Evolutionary conservation across 306 rosid species (phyloP).

Genomic region (cucumber (Cucumis sativus)): DNA sequence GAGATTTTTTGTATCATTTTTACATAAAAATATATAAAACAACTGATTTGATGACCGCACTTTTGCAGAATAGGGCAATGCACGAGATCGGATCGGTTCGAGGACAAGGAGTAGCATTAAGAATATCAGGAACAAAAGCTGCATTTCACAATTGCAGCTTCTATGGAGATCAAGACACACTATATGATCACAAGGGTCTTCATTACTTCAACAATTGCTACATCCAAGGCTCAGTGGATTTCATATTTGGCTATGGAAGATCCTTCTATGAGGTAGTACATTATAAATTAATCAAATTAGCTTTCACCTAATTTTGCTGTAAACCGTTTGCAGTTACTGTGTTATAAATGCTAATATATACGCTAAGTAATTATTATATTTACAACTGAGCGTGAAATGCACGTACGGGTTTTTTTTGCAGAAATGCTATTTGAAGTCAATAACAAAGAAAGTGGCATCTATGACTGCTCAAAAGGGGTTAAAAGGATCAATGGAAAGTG

Average conservation of each 20-base stretch:
- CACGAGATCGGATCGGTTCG: slow-evolving; percentile 27
- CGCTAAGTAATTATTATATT: too few species aligned
- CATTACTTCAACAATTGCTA: slow-evolving; percentile 56
- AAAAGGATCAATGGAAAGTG: slow-evolving; percentile 42
- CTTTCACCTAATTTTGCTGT: background rate
- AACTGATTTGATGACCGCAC: background rate
- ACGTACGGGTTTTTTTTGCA: slow-evolving; percentile 24
- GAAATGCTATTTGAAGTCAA: slow-evolving; percentile 48
- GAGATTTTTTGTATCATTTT: background rate
- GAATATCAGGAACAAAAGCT: slow-evolving; percentile 51
- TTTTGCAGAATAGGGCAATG: slow-evolving; percentile 36
- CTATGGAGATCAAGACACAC: slow-evolving; percentile 59
- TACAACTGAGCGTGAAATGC: too few species aligned
- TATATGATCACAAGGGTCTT: slow-evolving; percentile 62
- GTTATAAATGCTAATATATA: too few species aligned
- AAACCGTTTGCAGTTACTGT: too few species aligned
- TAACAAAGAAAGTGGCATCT: slow-evolving; percentile 42
- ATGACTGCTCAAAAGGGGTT: slow-evolving; percentile 61
- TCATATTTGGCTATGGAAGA: slow-evolving; percentile 58
- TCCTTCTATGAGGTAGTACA: slow-evolving; percentile 47
- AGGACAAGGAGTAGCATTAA: slow-evolving; percentile 55
- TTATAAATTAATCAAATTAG: background rate
- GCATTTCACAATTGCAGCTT: slow-evolving; percentile 58
- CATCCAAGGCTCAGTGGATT: slow-evolving; percentile 68
- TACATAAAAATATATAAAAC: too few species aligned